Evolutionary conservation across 2,329 filamentous ascomycete species (phyloP), one percentile per base, ranked within the genome.

Genomic region (Hawksworthiomyces lignivorus): DNA sequence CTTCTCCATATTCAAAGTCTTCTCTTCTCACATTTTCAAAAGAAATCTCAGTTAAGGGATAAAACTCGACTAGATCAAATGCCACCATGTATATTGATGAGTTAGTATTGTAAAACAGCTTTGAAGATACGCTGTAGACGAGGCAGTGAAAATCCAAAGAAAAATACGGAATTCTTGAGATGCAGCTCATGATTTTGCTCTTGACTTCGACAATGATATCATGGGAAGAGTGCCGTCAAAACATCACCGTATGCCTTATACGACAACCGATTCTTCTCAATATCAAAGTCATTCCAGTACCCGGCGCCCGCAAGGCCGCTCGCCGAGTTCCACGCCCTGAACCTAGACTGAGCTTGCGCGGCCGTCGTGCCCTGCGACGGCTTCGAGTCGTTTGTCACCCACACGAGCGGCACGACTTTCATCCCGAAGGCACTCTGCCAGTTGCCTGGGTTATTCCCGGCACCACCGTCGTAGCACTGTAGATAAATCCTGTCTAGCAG

Each of bases 351-450:
- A 4, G 24, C 24, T 12, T 15, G 18, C n/a, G 30, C 18, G 30
- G 45, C 46, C 5, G 59, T 67, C 2, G 50, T 58, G 4, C 65
- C 64, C 17, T 63, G 54, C 18, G 48, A 52, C 6, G 66, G 64
- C 52, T 69, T 69, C n/a, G 64, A 62, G 47, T 69, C 66, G 43
- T 68, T 69, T 8, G 57, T 57, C 3, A 69, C 66, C 66, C 66
- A 69, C 1, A 68, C 34, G 1, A 69, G 52, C 30, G 66, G 66
- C 35, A 68, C 59, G 2, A 68, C 61, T 47, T 63, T 63, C 48
- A 65, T 56, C 3, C 62, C 62, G 0, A 69, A 54, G 1, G 46
- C 47, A 9, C 3, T 54, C 45, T 63, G 57, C 65, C 65, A 69
- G 18, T 46, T 54, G 4, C 45, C 51, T 1, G 66, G 66, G 39